Evolutionary conservation across 192 early-diverging fungal species (phyloP).

Genomic region (Linnemannia exigua): DNA sequence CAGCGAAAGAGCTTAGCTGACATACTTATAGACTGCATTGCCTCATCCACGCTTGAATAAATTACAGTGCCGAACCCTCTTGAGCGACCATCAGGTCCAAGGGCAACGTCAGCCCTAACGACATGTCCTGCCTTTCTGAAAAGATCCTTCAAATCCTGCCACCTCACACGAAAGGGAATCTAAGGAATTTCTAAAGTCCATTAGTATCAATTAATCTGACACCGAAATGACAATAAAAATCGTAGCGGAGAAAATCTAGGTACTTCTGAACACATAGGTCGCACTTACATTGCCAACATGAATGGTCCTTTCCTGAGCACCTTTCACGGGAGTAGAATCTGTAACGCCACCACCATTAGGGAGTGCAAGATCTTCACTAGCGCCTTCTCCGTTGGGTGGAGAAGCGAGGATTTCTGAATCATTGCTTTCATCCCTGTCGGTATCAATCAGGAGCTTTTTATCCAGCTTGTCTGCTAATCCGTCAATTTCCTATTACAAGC

Average conservation of each 20-base stretch:
- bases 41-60: slow-evolving; percentile 76
- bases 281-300: slow-evolving; percentile 79
- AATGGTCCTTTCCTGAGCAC: slow-evolving; percentile 61
- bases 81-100: slow-evolving; percentile 69
- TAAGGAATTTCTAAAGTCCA: slow-evolving; percentile 30
- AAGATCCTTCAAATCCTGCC: slow-evolving; percentile 81
- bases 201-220: slow-evolving; percentile 1
- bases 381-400: neutral
- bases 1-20: neutral
- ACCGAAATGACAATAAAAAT: neutral
- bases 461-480: slow-evolving; percentile 3
- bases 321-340: neutral
- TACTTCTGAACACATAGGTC: neutral
- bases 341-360: neutral
- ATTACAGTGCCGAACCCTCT: slow-evolving; percentile 82
- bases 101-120: slow-evolving; percentile 74
- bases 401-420: neutral
- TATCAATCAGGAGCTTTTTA: neutral
- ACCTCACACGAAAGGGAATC: slow-evolving; percentile 80
- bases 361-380: neutral
- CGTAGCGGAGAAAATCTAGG: neutral
- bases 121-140: slow-evolving; percentile 81
- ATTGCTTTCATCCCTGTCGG: neutral
- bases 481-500: neutral
- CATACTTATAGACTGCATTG: slow-evolving; percentile 74